These are phyloP conservation scores for Podospora pseudocomata DNA, from an alignment of 495 filamentous ascomycete genomes.

Conservation along the genomic window DNA sequence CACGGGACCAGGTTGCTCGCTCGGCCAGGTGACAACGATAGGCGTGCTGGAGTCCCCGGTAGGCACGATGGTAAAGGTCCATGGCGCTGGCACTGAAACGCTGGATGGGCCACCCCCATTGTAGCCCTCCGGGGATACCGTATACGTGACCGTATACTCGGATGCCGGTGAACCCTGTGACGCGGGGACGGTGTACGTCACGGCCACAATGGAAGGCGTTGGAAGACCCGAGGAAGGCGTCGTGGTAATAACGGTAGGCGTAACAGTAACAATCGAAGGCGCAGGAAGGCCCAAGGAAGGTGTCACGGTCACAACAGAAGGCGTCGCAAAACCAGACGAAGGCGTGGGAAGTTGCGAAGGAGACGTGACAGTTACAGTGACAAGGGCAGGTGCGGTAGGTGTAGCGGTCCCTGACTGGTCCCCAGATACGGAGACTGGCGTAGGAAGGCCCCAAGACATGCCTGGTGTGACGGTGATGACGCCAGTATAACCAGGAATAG, in stretches of 20 bases:
- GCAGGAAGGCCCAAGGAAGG: not conserved
- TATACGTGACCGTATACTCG: not conserved
- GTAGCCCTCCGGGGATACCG: not conserved
- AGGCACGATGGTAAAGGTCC: not conserved
- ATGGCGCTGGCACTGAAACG: not conserved
- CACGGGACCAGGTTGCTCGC: not conserved
- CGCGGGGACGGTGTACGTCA: not conserved
- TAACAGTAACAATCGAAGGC: not conserved
- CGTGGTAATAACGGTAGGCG: not conserved
- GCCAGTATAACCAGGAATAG: not conserved
- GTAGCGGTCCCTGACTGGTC: not conserved
- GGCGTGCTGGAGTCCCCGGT: not conserved
- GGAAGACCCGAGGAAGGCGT: not conserved
- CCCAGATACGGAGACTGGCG: not conserved
- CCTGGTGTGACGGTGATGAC: constrained; percentile 1
- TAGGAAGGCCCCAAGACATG: not conserved
- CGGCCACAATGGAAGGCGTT: not conserved
- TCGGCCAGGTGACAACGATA: not conserved
- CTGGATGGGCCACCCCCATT: not conserved
- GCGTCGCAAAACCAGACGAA: not conserved
- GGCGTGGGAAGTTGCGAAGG: not conserved
- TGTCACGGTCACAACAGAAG: not conserved
- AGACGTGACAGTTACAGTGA: not conserved
- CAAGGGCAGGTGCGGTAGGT: not conserved
- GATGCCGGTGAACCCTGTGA: not conserved